phyloP scores from a whole-genome alignment of 1,284 basidiomycete genomes.

The Moesziomyces sp. region DNA sequence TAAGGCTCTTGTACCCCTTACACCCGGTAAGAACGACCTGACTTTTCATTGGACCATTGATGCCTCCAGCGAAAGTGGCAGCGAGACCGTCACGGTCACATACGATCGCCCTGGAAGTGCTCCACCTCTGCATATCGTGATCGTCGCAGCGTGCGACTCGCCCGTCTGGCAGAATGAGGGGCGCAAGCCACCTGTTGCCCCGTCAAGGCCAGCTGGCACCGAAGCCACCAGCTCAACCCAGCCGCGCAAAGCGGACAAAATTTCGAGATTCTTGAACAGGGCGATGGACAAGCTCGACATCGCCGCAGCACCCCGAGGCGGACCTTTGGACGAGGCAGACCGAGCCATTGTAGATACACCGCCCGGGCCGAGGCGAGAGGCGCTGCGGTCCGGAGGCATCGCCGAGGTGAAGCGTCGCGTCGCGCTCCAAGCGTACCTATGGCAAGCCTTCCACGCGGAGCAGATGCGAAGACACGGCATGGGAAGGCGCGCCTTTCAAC shows the following conservation, averaged over 20 bases:
- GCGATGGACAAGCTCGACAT: slow-evolving; percentile 29
- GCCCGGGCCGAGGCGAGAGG: slow-evolving; percentile 19
- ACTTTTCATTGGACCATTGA: slow-evolving; percentile 9
- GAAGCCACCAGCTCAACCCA: background rate
- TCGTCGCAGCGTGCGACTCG: slow-evolving; percentile 38
- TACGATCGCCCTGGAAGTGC: slow-evolving; percentile 14
- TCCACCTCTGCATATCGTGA: slow-evolving; percentile 40
- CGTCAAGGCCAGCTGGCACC: background rate
- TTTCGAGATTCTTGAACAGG: slow-evolving; percentile 22
- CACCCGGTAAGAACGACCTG: slow-evolving; percentile 25
- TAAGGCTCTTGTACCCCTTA: slow-evolving; percentile 45
- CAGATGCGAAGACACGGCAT: slow-evolving; percentile 54
- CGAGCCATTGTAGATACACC: slow-evolving; percentile 37
- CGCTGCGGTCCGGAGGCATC: slow-evolving; percentile 21
- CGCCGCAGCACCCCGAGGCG: background rate
- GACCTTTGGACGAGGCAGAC: slow-evolving; percentile 6
- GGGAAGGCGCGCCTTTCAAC: slow-evolving; percentile 41
- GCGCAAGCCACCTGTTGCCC: slow-evolving; percentile 9
- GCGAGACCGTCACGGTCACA: slow-evolving; percentile 1
- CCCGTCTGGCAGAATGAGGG: slow-evolving; percentile 32
- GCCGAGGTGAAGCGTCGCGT: slow-evolving; percentile 42
- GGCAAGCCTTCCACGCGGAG: slow-evolving; percentile 56
- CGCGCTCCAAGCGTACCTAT: slow-evolving; percentile 50
- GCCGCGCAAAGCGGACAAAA: slow-evolving; percentile 5
- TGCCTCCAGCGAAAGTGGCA: background rate